Conservation (phyloP, 108 stramenopile genomes). For the Fragilaria crotonensis region DNA sequence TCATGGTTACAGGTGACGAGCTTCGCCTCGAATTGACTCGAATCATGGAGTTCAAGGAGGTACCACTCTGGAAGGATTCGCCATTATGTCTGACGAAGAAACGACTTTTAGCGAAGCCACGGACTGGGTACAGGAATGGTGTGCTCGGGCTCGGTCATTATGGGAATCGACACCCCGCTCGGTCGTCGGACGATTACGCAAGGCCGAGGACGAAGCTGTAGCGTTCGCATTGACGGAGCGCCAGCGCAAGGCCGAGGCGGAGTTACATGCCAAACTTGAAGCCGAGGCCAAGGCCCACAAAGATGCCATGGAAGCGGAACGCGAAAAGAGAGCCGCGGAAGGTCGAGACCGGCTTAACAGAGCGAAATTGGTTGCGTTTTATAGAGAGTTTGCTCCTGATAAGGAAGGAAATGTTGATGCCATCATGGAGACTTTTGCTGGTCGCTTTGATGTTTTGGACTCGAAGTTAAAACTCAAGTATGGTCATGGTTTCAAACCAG, state of each 20-base stretch:
- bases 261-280: constrained; percentile 43
- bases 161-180: constrained; percentile 60
- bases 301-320: constrained; percentile 49
- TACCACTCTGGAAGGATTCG: constrained; percentile 13
- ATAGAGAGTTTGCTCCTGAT: constrained; percentile 64
- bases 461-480: constrained; percentile 71
- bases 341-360: constrained; percentile 51
- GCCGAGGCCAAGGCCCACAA: constrained; percentile 56
- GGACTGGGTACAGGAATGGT: constrained; percentile 50
- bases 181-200: constrained; percentile 41
- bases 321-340: constrained; percentile 50
- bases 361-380: constrained; percentile 71
- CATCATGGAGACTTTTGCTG: constrained; percentile 63
- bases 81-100: constrained; percentile 20
- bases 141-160: constrained; percentile 31
- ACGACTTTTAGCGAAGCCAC: constrained; percentile 15
- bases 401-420: constrained; percentile 71
- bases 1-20: constrained; percentile 65
- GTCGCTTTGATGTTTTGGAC: constrained; percentile 68
- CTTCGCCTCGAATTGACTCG: constrained; percentile 41
- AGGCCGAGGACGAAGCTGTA: constrained; percentile 63
- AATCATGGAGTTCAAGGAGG: constrained; percentile 37
- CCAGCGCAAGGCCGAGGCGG: constrained; percentile 44
- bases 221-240: constrained; percentile 34
- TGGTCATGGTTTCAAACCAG: constrained; percentile 73